phyloP scores from a whole-genome alignment of 1,284 basidiomycete genomes.

The Hymenochaete sp. region DNA sequence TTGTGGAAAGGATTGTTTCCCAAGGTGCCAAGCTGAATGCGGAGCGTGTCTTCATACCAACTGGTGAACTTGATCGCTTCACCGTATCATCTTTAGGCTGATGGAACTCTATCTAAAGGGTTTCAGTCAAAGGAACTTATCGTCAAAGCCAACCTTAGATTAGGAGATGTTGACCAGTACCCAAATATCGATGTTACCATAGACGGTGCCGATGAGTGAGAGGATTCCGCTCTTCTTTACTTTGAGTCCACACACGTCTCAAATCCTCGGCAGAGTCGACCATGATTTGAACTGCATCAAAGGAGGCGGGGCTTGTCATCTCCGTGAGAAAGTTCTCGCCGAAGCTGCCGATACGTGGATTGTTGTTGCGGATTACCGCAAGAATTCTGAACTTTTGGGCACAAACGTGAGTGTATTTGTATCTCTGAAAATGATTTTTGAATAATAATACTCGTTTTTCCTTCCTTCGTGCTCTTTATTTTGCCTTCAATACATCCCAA shows the following conservation, averaged over 20 bases:
- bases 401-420: conserved; percentile 53
- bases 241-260: background rate
- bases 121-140: conserved; percentile 98
- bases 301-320: conserved; percentile 94
- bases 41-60: conserved; percentile 82
- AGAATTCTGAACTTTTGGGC: conserved; percentile 79
- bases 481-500: background rate
- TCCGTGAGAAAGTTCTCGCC: conserved; percentile 94
- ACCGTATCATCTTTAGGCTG: conserved; percentile 3
- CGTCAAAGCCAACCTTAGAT: conserved; percentile 65
- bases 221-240: conserved; percentile 18
- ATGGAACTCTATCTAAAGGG: too few species aligned
- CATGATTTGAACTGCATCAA: conserved; percentile 89
- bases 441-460: background rate
- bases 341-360: conserved; percentile 95
- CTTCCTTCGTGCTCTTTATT: background rate
- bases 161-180: conserved; percentile 92
- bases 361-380: conserved; percentile 93
- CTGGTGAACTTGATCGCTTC: conserved; percentile 38
- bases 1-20: conserved; percentile 88
- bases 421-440: too few species aligned
- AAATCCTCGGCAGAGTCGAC: conserved; percentile 60
- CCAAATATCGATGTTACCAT: conserved; percentile 90
- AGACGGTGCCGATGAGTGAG: conserved; percentile 95
- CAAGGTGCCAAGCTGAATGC: conserved; percentile 76